Percentiles rank a stretch among this genome's conserved stretches.
phyloP scores from a whole-genome alignment of 176 grass and related monocot species.

The Triticum dicoccoides region DNA sequence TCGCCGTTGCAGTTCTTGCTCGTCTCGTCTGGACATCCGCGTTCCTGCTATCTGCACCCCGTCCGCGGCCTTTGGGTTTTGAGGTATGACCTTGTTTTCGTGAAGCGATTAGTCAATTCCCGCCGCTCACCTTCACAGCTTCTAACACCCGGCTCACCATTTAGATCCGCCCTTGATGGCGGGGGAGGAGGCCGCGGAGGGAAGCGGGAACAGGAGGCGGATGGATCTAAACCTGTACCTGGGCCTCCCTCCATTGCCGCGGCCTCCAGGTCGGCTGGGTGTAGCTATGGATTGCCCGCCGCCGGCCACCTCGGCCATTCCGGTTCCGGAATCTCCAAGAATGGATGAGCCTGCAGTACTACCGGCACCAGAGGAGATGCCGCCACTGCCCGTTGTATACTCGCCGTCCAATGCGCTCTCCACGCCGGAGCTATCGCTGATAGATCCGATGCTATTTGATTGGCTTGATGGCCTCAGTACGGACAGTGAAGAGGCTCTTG shows the following conservation, averaged over 20 bases:
- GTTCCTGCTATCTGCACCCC: too few species aligned
- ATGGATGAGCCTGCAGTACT: background rate
- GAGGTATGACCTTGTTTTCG: too few species aligned
- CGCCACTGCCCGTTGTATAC: background rate
- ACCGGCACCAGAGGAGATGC: background rate
- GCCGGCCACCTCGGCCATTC: background rate
- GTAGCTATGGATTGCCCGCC: background rate
- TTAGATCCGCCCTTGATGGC: slow-evolving; percentile 25
- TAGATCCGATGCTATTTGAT: slow-evolving; percentile 30
- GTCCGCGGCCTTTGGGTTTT: too few species aligned
- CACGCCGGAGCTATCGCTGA: slow-evolving; percentile 26
- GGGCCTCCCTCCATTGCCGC: slow-evolving; percentile 50
- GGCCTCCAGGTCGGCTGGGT: slow-evolving; percentile 25
- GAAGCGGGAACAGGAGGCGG: slow-evolving; percentile 21
- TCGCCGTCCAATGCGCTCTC: slow-evolving; percentile 55
- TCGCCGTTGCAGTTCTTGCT: too few species aligned
- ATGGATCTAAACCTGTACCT: slow-evolving; percentile 75
- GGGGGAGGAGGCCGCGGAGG: slow-evolving; percentile 13
- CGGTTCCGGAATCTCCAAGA: background rate
- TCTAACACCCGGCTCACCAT: too few species aligned
- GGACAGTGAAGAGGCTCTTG: slow-evolving; percentile 20
- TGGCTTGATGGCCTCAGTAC: slow-evolving; percentile 20
- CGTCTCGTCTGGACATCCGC: too few species aligned
- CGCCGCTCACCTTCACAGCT: too few species aligned
- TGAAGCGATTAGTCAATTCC: too few species aligned